phyloP scores from a whole-genome alignment of 2,329 filamentous ascomycete species.

The Paramyrothecium sp. region DNA sequence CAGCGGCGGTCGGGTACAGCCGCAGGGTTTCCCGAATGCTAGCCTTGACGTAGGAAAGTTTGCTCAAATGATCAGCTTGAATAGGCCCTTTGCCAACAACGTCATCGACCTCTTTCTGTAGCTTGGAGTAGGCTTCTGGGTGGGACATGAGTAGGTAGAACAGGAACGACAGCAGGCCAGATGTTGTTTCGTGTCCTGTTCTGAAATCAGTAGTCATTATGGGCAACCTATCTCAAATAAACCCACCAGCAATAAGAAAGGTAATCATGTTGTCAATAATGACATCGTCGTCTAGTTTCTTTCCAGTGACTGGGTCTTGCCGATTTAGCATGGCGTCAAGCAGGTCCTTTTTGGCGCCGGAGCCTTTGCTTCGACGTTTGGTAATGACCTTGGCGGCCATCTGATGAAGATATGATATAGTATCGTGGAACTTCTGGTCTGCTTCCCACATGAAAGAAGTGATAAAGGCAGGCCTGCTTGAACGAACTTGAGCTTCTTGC shows the following conservation, averaged over 20 bases:
- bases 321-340: neutral
- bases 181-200: constrained; percentile 72
- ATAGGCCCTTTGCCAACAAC: constrained; percentile 61
- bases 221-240: neutral
- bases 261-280: neutral
- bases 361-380: neutral
- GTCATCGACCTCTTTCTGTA: constrained; percentile 65
- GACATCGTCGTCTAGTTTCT: neutral
- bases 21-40: constrained; percentile 59
- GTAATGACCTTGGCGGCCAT: neutral
- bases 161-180: constrained; percentile 63
- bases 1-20: constrained; percentile 58
- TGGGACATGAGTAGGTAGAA: constrained; percentile 66
- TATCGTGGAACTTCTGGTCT: neutral
- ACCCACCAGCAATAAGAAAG: neutral
- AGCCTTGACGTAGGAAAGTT: constrained; percentile 65
- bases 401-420: neutral
- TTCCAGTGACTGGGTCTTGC: neutral
- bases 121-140: constrained; percentile 56
- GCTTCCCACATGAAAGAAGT: neutral
- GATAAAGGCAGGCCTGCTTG: neutral
- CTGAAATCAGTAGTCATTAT: neutral
- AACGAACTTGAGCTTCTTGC: neutral
- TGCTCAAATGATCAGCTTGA: constrained; percentile 58
- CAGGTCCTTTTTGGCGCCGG: neutral